phyloP scores from a whole-genome alignment of 2,329 filamentous ascomycete species.

The Plenodomus lindquistii region DNA sequence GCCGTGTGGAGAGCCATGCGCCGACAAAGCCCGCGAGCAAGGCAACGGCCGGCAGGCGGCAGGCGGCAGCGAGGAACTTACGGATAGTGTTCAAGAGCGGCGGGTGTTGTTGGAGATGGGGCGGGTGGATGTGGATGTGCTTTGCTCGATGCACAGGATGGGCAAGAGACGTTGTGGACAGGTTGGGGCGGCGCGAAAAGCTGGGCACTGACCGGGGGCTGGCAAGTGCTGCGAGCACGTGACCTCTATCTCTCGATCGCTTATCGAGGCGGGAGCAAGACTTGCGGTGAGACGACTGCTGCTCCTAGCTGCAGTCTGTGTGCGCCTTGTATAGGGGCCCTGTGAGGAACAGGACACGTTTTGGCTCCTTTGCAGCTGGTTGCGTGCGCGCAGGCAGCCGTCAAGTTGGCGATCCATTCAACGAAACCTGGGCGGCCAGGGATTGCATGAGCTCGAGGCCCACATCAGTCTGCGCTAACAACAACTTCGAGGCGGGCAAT shows the following conservation, averaged over 20 bases:
- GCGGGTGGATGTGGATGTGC: slow-evolving; percentile 40
- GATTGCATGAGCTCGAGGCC: slow-evolving; percentile 27
- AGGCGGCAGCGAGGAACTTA: slow-evolving; percentile 35
- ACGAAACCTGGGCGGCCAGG: slow-evolving; percentile 18
- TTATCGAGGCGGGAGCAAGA: slow-evolving; percentile 21
- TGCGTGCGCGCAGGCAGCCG: slow-evolving; percentile 36
- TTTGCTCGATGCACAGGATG: slow-evolving; percentile 47
- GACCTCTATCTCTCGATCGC: slow-evolving; percentile 28
- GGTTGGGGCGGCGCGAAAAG: slow-evolving; percentile 20
- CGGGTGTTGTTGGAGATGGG: slow-evolving; percentile 41
- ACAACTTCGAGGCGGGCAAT: background rate
- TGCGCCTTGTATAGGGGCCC: background rate
- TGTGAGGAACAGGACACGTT: slow-evolving; percentile 31
- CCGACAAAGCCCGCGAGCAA: slow-evolving; percentile 17
- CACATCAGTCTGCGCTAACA: slow-evolving; percentile 21
- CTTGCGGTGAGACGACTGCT: slow-evolving; percentile 19
- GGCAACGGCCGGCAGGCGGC: slow-evolving; percentile 15
- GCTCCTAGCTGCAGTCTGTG: slow-evolving; percentile 3
- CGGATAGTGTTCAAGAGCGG: slow-evolving; percentile 41
- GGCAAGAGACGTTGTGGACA: slow-evolving; percentile 42
- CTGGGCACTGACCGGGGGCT: slow-evolving; percentile 31
- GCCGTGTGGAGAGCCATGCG: slow-evolving; percentile 17
- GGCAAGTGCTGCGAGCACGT: slow-evolving; percentile 37
- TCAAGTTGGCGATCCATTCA: slow-evolving; percentile 24
- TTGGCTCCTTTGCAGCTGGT: slow-evolving; percentile 19